phyloP scores from a whole-genome alignment of 1,139 yeast genomes.

The Debaryomycetaceae sp. region DNA sequence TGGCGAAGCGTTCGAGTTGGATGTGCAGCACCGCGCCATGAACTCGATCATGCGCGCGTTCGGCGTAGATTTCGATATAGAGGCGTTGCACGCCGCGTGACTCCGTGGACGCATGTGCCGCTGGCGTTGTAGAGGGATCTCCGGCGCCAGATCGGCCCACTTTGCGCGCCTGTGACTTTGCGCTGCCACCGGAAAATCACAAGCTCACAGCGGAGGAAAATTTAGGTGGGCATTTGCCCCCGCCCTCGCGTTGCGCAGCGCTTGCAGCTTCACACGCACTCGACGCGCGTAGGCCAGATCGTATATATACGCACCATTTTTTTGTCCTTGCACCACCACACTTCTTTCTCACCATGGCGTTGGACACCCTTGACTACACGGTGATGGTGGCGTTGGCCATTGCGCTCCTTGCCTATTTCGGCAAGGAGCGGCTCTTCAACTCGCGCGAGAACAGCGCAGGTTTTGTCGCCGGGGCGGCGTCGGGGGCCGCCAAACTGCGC shows the following conservation, averaged over 20 bases:
- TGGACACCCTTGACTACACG: conserved; percentile 68
- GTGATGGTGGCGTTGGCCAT: conserved; percentile 63
- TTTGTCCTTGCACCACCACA: neutral
- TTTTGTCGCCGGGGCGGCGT: conserved; percentile 30
- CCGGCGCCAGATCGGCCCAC: too few relatives aligned
- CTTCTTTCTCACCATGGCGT: conserved; percentile 26
- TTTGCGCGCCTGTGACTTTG: too few relatives aligned
- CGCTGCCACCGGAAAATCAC: too few relatives aligned
- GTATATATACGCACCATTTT: neutral
- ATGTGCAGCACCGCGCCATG: conserved; percentile 17
- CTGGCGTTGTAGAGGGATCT: too few relatives aligned
- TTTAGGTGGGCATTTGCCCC: too few relatives aligned
- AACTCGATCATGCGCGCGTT: conserved; percentile 27
- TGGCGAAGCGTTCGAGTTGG: conserved; percentile 22
- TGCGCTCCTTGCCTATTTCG: conserved; percentile 63
- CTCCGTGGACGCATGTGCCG: too few relatives aligned
- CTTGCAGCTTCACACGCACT: too few relatives aligned
- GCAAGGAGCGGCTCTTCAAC: conserved; percentile 58
- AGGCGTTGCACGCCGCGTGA: too few relatives aligned
- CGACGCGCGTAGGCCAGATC: too few relatives aligned
- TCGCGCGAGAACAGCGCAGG: conserved; percentile 32
- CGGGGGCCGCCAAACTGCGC: conserved; percentile 41
- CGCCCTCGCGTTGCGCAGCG: too few relatives aligned
- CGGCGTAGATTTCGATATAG: conserved; percentile 13
- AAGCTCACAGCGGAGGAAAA: too few relatives aligned